These are phyloP conservation scores for Fistulina hepatica DNA, from an alignment of 1,284 basidiomycete genomes.

Conservation along the genomic window DNA sequence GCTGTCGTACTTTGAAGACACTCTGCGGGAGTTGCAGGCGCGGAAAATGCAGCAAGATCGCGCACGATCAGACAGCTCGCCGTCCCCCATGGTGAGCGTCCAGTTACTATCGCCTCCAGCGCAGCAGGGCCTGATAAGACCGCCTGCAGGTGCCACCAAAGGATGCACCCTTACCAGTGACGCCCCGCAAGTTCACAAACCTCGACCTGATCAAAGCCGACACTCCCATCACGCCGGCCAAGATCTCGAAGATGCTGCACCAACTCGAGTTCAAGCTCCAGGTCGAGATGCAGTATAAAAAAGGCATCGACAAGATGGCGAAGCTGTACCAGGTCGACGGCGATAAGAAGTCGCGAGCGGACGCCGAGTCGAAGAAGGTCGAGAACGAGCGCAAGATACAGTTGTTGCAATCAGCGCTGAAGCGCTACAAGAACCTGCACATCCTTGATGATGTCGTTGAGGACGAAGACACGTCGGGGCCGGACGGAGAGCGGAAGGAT, in stretches of 20 bases:
- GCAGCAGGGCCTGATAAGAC: conserved; percentile 11
- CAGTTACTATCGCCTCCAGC: conserved; percentile 7
- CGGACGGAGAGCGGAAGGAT: conserved; percentile 84
- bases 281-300: conserved; percentile 97
- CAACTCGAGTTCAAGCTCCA: conserved; percentile 99
- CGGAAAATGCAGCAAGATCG: conserved; percentile 60
- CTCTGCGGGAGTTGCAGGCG: conserved; percentile 72
- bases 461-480: conserved; percentile 49
- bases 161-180: conserved; percentile 30
- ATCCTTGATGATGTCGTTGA: conserved; percentile 88
- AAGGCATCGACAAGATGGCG: conserved; percentile 98
- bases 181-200: conserved; percentile 60
- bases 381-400: conserved; percentile 97
- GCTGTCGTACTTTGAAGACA: conserved; percentile 81
- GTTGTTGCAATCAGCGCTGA: conserved; percentile 83
- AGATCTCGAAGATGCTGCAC: conserved; percentile 97
- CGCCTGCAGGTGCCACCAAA: conserved; percentile 35
- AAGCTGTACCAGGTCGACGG: conserved; percentile 90
- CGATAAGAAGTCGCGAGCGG: conserved; percentile 85
- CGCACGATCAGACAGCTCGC: conserved; percentile 34
- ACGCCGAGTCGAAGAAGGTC: conserved; percentile 88
- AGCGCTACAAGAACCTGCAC: conserved; percentile 93
- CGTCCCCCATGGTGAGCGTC: conserved; percentile 28
- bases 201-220: conserved; percentile 96
- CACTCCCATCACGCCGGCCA: conserved; percentile 91